Evolutionary conservation across 805 yeast genomes (phyloP), one percentile per base, ranked within the genome.

Genomic region (Yamadazyma scolyti): DNA sequence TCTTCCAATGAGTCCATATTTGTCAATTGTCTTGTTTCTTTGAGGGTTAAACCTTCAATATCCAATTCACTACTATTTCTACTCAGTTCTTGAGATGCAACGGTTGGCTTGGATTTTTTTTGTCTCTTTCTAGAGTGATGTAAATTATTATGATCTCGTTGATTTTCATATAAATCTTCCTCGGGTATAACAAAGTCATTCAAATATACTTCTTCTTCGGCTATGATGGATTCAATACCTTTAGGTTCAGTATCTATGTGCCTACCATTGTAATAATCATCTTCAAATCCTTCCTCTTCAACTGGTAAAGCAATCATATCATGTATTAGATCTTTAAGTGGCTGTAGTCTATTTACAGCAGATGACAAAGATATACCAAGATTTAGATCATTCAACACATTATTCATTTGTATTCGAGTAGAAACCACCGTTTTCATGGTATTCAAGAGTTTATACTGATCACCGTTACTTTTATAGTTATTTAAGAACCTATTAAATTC

Each of bases 181-280:
- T 63, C 68, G 3, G 80, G 81, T 21, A 67, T 59, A 15, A 75
- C 71, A 25, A 77, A 66, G 22, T 74, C 78, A 42, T 66, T 69
- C 9, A 73, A 50, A 27, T 73, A 54, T 1, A 80, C 79, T 15
- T 38, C 30, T 19, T 60, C 67, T 27, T 63, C 62, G 38, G 69
- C 68, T 2, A 58, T 65, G 6, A 77, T 74, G 4, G 61, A 60
- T 9, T 58, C 64, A 10, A 76, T 73, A 0, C 77, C 80, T n/a
- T 57, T 67, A 0, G 83, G 82, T 40, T 74, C 82, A 4, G 74
- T 63, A 4, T 19, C 39, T 8, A 23, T 30, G 10, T 19, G 14
- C 3, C 16, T n/a, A 21, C 25, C 25, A 4, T 23, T 34, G 9
- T 20, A 21, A 10, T 7, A 16, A 8, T 19, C 23, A 22, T 25